Base-by-base conservation (phyloP, 2,329 filamentous ascomycete species). In the Fusarium siculi region DNA sequence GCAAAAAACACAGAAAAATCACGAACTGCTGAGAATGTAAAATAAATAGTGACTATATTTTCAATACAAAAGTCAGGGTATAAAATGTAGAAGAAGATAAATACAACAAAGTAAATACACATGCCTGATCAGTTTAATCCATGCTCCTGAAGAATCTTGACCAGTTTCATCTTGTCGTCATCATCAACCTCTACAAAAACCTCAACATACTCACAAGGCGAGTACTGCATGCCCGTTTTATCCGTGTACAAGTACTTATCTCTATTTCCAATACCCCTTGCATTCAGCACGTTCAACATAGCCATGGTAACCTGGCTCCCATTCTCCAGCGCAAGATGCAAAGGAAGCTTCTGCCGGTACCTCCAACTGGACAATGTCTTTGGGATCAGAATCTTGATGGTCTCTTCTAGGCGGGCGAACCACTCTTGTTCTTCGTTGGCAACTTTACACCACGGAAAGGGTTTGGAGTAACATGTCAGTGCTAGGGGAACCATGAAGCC, bases 401-500 rank as follows among this genome's bases (percentile, higher is more conserved):
- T 70, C 15, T 70, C 66, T 10, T 60, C 44, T 2, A 70, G 39
- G 1, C 68, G 68, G 8, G 40, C 16, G 1, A 28, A n/a, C 68
- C 68, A 70, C 2, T 47, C 25, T 3, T 57, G 25, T 36, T 70
- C 60, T n/a, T 60, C 60, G 3, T 66, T 66, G 25, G 68, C 68
- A 9, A 70, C 44, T 0, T 65, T 70, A 9, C 68, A 70, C 66
- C 68, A 70, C 0, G 68, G 66, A 4, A 70, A 70, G 0, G 60
- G 61, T 0, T 70, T 70, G 0, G 68, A 70, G 36, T 43, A 70
- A 3, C 68, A 70, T 1, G 68, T 39, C 2, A 70, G 6, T 10
- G 66, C 68, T 0, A 70, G 8, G 0, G 68, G 68, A 7, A 70
- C 68, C 68, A 70, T 70, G 49, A 61, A 70, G 4, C 65, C 68